phyloP scores from a whole-genome alignment of 768 basidiomycete genomes.

The Crepidotus variabilis region DNA sequence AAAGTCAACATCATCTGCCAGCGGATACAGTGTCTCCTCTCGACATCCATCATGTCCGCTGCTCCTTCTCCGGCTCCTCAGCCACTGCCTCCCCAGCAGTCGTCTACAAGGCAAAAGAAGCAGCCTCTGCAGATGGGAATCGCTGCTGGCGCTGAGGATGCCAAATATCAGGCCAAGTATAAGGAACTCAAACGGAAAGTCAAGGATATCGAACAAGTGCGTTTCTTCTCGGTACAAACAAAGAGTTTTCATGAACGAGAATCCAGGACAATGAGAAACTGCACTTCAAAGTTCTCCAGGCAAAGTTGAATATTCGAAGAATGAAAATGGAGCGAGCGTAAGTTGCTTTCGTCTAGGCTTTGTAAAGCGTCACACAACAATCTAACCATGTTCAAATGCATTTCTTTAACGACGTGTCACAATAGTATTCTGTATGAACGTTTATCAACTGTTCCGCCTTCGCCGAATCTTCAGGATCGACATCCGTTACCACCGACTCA shows the following conservation, averaged over 20 bases:
- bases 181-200: constrained; percentile 86
- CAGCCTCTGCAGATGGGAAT: constrained; percentile 55
- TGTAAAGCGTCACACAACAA: background rate
- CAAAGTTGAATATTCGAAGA: constrained; percentile 79
- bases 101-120: constrained; percentile 41
- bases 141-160: constrained; percentile 77
- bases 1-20: background rate
- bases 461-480: constrained; percentile 46
- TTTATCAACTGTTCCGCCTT: constrained; percentile 56
- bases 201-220: constrained; percentile 77
- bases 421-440: constrained; percentile 74
- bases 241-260: constrained; percentile 4
- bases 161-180: constrained; percentile 85
- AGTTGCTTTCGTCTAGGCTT: constrained; percentile 28
- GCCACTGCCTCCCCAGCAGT: constrained; percentile 31
- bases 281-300: constrained; percentile 72
- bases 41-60: constrained; percentile 58
- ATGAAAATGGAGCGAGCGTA: constrained; percentile 89
- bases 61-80: constrained; percentile 54
- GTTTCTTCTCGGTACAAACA: constrained; percentile 28
- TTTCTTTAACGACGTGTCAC: constrained; percentile 9
- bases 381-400: background rate
- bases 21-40: constrained; percentile 1
- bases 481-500: constrained; percentile 27
- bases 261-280: constrained; percentile 85